Conservation (phyloP, 2,329 filamentous ascomycete species). For the Ceratocystiopsis sp. region DNA sequence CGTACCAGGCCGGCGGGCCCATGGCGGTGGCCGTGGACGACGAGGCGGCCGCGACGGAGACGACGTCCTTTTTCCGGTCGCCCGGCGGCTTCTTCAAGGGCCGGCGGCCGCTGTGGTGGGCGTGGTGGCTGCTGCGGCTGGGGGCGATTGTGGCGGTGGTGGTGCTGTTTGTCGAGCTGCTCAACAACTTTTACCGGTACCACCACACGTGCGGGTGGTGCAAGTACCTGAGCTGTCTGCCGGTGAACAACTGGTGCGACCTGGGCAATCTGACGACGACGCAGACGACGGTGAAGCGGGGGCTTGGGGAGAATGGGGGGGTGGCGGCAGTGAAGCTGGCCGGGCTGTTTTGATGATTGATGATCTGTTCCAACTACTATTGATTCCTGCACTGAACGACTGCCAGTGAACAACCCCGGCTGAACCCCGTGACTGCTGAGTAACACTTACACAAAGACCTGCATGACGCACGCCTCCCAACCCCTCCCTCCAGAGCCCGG, state of each 20-base stretch:
- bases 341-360: too few relatives aligned
- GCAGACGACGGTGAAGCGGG: conserved; percentile 12
- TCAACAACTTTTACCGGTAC: conserved; percentile 82
- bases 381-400: too few relatives aligned
- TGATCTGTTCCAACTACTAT: too few relatives aligned
- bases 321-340: too few relatives aligned
- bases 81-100: conserved; percentile 76
- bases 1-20: conserved; percentile 13
- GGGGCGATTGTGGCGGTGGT: conserved; percentile 65
- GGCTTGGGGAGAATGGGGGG: too few relatives aligned
- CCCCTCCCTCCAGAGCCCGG: too few relatives aligned
- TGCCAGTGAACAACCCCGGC: too few relatives aligned
- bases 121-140: conserved; percentile 79
- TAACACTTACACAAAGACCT: too few relatives aligned
- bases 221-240: conserved; percentile 82
- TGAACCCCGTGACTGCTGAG: too few relatives aligned
- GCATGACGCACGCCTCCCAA: too few relatives aligned
- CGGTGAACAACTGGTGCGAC: conserved; percentile 52
- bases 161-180: conserved; percentile 67
- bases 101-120: conserved; percentile 90
- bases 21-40: too few relatives aligned
- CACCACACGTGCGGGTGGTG: conserved; percentile 73
- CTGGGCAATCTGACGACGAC: conserved; percentile 19
- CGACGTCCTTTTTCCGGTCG: conserved; percentile 39
- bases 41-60: conserved; percentile 21